These are phyloP conservation scores for Diaporthe velutina DNA, from an alignment of 2,329 filamentous ascomycete species.

Conservation along the genomic window DNA sequence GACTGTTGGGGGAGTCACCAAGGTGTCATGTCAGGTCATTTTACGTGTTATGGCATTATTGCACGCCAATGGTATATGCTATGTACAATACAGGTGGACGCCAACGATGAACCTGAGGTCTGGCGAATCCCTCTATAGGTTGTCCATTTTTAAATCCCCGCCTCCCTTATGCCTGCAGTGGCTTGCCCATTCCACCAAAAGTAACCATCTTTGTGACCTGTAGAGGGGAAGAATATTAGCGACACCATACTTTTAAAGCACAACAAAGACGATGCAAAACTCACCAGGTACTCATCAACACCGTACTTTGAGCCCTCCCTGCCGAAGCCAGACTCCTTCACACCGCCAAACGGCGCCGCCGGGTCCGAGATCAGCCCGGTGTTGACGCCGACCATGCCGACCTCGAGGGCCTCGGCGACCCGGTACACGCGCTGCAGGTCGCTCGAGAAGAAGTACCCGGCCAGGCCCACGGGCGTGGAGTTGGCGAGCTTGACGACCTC, in stretches of 20 bases:
- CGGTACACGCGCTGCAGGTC: conserved; percentile 71
- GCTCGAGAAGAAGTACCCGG: conserved; percentile 90
- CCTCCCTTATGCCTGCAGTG: conserved; percentile 60
- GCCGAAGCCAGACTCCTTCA: conserved; percentile 86
- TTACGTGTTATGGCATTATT: not conserved
- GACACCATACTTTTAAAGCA: too few relatives aligned
- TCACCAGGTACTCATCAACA: conserved; percentile 74
- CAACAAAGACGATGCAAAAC: not conserved
- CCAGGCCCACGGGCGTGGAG: conserved; percentile 84
- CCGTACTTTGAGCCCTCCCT: conserved; percentile 84
- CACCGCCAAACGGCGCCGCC: conserved; percentile 78
- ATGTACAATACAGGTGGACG: not conserved
- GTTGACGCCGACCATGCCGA: conserved; percentile 90
- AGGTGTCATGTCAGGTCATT: not conserved
- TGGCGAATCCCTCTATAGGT: not conserved
- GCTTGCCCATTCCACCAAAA: conserved; percentile 67
- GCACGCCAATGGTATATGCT: not conserved
- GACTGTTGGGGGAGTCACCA: too few relatives aligned
- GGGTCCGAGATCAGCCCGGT: conserved; percentile 75
- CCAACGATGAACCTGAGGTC: too few relatives aligned
- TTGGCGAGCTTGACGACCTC: conserved; percentile 92
- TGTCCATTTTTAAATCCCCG: not conserved
- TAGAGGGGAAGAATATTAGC: not conserved
- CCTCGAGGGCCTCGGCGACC: conserved; percentile 79
- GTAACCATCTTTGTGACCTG: conserved; percentile 78